These are phyloP conservation scores for Colletotrichum tropicale DNA, from an alignment of 2,329 filamentous ascomycete species.

Conservation along the genomic window DNA sequence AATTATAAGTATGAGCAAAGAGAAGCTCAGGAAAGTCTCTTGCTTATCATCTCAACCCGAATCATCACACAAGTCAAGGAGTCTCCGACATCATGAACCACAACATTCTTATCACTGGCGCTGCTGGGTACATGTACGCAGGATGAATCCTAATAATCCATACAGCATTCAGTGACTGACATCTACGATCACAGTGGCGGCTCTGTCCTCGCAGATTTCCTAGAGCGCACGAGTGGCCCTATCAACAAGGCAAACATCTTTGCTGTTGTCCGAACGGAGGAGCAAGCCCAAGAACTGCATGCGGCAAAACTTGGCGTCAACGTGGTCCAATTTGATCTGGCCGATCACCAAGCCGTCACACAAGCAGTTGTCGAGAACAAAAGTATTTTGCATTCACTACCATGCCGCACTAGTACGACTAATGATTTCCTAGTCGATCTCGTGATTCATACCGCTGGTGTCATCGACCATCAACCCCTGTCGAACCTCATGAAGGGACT, in stretches of 20 bases:
- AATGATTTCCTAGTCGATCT: conserved; percentile 33
- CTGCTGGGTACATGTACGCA: conserved; percentile 37
- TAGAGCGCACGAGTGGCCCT: conserved; percentile 22
- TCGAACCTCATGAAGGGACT: conserved; percentile 36
- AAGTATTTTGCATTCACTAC: conserved; percentile 21
- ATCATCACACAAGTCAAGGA: neutral
- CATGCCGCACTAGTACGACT: too few species aligned
- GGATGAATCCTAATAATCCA: neutral
- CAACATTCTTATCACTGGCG: conserved; percentile 39
- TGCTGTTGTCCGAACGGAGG: conserved; percentile 36
- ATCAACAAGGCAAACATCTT: conserved; percentile 28
- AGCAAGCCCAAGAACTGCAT: conserved; percentile 31
- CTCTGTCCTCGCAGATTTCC: conserved; percentile 37
- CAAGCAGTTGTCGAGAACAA: conserved; percentile 26
- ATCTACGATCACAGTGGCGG: conserved; percentile 29
- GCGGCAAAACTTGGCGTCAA: conserved; percentile 32
- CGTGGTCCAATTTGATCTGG: conserved; percentile 34
- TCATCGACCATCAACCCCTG: conserved; percentile 27
- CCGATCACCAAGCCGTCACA: conserved; percentile 28
- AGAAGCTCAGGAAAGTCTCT: neutral
- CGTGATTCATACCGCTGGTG: conserved; percentile 38
- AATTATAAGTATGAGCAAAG: neutral
- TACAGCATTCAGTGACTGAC: neutral
- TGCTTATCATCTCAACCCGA: neutral
- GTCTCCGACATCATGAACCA: conserved; percentile 14